Evolutionary conservation across 805 yeast species (phyloP).

Genomic region (Metschnikowia peoriensis): DNA sequence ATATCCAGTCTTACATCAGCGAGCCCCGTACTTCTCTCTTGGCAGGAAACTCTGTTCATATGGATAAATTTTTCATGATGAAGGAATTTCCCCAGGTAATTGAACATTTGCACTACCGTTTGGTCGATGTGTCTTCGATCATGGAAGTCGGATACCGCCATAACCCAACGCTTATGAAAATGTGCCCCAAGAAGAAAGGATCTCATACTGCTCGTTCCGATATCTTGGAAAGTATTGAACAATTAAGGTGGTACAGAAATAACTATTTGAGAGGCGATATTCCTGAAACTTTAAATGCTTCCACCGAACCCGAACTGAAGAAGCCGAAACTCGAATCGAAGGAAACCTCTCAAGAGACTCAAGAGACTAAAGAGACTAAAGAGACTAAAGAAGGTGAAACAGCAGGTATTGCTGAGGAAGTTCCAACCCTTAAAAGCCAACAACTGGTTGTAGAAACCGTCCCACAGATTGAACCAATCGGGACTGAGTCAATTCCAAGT

Average conservation of each 20-base stretch:
- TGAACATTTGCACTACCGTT: slow-evolving; percentile 65
- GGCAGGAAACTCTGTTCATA: slow-evolving; percentile 91
- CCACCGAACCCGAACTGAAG: background rate
- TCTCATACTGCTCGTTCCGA: slow-evolving; percentile 88
- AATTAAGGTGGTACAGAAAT: slow-evolving; percentile 72
- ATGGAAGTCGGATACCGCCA: slow-evolving; percentile 80
- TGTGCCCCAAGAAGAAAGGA: slow-evolving; percentile 60
- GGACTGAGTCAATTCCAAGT: background rate
- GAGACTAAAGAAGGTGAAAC: background rate
- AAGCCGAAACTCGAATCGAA: background rate
- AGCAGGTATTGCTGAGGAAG: background rate
- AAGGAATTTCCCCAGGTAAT: slow-evolving; percentile 77
- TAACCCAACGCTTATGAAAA: slow-evolving; percentile 58
- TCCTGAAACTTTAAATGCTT: slow-evolving; percentile 5
- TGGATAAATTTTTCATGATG: slow-evolving; percentile 83
- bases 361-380: background rate
- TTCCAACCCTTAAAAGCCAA: background rate
- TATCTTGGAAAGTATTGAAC: slow-evolving; percentile 83
- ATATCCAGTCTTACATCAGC: slow-evolving; percentile 55
- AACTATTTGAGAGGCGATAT: slow-evolving; percentile 49
- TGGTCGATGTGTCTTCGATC: slow-evolving; percentile 86
- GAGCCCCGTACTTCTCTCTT: slow-evolving; percentile 59
- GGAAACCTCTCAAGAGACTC: background rate
- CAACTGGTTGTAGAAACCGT: background rate
- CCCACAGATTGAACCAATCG: too few relatives aligned